Evolutionary conservation across 2,329 filamentous ascomycete species (phyloP).

Genomic region (Taxawa tesnikishii): DNA sequence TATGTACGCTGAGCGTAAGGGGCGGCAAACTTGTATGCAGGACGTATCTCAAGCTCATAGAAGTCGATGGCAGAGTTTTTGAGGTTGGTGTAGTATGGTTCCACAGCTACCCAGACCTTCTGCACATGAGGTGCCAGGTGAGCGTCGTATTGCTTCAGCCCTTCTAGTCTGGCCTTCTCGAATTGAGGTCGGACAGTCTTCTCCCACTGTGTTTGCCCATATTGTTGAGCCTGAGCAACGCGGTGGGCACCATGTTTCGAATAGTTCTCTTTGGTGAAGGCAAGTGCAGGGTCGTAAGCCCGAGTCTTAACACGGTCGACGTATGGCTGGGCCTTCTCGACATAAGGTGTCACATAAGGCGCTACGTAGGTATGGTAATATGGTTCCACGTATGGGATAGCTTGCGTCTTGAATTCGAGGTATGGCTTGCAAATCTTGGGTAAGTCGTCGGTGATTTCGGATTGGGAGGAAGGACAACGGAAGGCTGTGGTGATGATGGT

Average conservation of each 20-base stretch:
- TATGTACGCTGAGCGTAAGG: conserved; percentile 66
- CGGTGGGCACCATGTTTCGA: conserved; percentile 63
- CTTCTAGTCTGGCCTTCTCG: conserved; percentile 48
- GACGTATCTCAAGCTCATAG: conserved; percentile 61
- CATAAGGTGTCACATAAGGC: conserved; percentile 74
- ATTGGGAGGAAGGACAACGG: conserved; percentile 61
- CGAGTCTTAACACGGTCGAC: conserved; percentile 41
- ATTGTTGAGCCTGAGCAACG: conserved; percentile 54
- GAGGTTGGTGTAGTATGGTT: conserved; percentile 62
- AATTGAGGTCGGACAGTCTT: conserved; percentile 66
- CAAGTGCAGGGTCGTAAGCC: conserved; percentile 56
- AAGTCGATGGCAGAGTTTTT: conserved; percentile 52
- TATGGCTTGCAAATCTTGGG: conserved; percentile 78
- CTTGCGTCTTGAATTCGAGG: conserved; percentile 48
- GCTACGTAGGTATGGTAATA: conserved; percentile 79
- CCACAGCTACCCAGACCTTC: conserved; percentile 42
- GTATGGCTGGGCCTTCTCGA: conserved; percentile 67
- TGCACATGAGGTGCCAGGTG: conserved; percentile 63
- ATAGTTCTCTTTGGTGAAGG: conserved; percentile 49
- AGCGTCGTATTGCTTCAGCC: conserved; percentile 55
- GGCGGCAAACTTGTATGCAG: conserved; percentile 59
- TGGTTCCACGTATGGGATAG: conserved; percentile 66
- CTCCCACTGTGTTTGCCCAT: conserved; percentile 63
- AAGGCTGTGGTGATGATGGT: conserved; percentile 69
- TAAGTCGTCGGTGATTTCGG: conserved; percentile 55